Conservation (phyloP, 1,139 yeast species). For the Eremothecium coryli region DNA sequence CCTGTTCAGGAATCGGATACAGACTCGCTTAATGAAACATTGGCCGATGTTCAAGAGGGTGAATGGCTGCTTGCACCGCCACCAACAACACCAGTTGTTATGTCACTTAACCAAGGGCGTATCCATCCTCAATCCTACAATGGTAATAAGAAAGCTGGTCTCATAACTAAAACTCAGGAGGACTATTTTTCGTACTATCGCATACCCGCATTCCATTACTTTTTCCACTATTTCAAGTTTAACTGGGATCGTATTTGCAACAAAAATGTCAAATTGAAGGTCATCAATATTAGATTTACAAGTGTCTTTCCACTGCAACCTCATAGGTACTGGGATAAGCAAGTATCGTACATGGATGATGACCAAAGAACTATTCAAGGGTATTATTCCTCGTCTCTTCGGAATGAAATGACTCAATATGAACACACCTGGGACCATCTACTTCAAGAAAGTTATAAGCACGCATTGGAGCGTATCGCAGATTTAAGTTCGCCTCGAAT, state of each 20-base stretch:
- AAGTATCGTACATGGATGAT: slow-evolving; percentile 12
- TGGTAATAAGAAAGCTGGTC: slow-evolving; percentile 19
- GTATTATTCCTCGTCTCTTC: slow-evolving; percentile 1
- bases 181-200: slow-evolving; percentile 19
- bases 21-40: slow-evolving; percentile 24
- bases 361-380: slow-evolving; percentile 22
- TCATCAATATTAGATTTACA: slow-evolving; percentile 29
- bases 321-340: slow-evolving; percentile 18
- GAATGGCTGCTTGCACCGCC: slow-evolving; percentile 24
- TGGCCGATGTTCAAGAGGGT: slow-evolving; percentile 17
- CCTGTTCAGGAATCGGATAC: slow-evolving; percentile 10
- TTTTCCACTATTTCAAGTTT: slow-evolving; percentile 24
- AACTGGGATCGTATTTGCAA: slow-evolving; percentile 29
- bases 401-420: too few relatives aligned
- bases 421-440: slow-evolving; percentile 24
- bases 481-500: neutral
- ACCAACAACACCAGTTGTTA: slow-evolving; percentile 26
- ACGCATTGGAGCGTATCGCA: neutral
- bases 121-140: slow-evolving; percentile 14
- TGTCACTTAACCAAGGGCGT: slow-evolving; percentile 22
- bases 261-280: slow-evolving; percentile 22
- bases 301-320: slow-evolving; percentile 28
- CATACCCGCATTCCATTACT: slow-evolving; percentile 26
- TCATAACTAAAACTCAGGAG: slow-evolving; percentile 21
- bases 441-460: slow-evolving; percentile 13